phyloP scores from a whole-genome alignment of 257 asterid species.

The Linderniella brevidens region DNA sequence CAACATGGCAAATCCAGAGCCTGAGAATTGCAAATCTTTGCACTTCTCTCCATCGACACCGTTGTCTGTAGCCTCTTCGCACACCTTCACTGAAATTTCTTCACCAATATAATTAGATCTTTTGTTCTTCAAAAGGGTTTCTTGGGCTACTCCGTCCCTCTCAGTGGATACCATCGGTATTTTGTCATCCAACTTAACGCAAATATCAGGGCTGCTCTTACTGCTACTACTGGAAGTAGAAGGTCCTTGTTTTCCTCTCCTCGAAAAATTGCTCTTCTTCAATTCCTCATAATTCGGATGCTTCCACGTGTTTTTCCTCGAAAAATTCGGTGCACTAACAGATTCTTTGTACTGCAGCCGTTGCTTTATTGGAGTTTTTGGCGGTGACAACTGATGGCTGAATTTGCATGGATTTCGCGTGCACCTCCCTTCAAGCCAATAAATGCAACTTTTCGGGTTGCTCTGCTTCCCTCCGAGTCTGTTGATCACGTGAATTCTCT shows the following conservation, averaged over 20 bases:
- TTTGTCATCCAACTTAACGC: background rate
- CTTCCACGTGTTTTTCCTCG: conserved; percentile 12
- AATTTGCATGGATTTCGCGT: conserved; percentile 32
- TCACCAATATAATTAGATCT: conserved; percentile 1
- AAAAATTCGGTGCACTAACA: background rate
- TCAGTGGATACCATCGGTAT: too few relatives aligned
- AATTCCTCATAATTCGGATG: conserved; percentile 7
- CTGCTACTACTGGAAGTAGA: background rate
- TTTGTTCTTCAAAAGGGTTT: background rate
- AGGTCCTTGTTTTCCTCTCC: conserved; percentile 4
- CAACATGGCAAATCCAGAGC: conserved; percentile 33
- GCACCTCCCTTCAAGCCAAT: conserved; percentile 47
- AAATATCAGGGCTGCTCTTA: background rate
- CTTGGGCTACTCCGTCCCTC: too few relatives aligned
- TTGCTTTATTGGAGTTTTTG: conserved; percentile 7
- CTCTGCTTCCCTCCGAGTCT: conserved; percentile 10
- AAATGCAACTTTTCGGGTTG: conserved; percentile 20
- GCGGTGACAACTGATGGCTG: conserved; percentile 18
- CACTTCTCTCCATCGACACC: conserved; percentile 37
- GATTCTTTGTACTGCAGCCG: conserved; percentile 1
- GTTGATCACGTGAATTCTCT: conserved; percentile 8
- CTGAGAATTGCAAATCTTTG: conserved; percentile 27
- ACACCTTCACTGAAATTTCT: conserved; percentile 15
- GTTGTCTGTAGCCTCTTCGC: conserved; percentile 22
- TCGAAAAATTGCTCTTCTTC: conserved; percentile 5